phyloP scores from a whole-genome alignment of 2,329 filamentous ascomycete genomes.

The Alternaria rosae region DNA sequence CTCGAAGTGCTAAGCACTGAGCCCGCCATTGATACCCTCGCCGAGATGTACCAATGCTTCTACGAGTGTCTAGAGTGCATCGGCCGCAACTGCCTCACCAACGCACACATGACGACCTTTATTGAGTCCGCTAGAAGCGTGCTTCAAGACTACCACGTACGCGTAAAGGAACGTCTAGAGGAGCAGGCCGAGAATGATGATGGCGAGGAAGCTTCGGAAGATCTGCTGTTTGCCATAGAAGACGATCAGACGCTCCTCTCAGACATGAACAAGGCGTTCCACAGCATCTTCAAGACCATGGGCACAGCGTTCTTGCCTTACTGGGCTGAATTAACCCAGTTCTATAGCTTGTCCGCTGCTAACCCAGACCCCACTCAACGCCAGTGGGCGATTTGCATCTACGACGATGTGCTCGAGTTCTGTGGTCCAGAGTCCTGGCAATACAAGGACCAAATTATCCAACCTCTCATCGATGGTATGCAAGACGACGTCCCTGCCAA shows the following conservation, averaged over 20 bases:
- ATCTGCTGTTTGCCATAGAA: constrained; percentile 88
- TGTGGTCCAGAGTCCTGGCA: constrained; percentile 87
- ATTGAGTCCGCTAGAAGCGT: constrained; percentile 86
- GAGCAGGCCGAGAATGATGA: constrained; percentile 86
- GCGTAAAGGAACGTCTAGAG: constrained; percentile 82
- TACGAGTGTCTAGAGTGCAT: constrained; percentile 97
- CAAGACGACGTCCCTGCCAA: constrained; percentile 87
- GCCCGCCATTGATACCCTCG: constrained; percentile 92
- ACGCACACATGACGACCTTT: constrained; percentile 83
- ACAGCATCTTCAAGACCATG: constrained; percentile 98
- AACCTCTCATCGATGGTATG: constrained; percentile 86
- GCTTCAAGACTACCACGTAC: constrained; percentile 89
- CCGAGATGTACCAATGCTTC: constrained; percentile 99
- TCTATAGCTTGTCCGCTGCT: constrained; percentile 84
- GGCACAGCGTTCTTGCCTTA: constrained; percentile 81
- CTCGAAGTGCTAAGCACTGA: constrained; percentile 93
- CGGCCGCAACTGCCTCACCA: constrained; percentile 80
- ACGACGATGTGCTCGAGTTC: constrained; percentile 98
- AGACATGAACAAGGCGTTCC: constrained; percentile 99
- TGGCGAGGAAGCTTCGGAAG: constrained; percentile 87
- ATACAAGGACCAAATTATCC: constrained; percentile 85
- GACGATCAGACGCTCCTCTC: constrained; percentile 96
- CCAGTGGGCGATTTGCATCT: constrained; percentile 98
- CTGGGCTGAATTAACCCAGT: constrained; percentile 85
- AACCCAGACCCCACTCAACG: constrained; percentile 87